phyloP scores from a whole-genome alignment of 306 rosid genomes.

The Clitoria ternatea region DNA sequence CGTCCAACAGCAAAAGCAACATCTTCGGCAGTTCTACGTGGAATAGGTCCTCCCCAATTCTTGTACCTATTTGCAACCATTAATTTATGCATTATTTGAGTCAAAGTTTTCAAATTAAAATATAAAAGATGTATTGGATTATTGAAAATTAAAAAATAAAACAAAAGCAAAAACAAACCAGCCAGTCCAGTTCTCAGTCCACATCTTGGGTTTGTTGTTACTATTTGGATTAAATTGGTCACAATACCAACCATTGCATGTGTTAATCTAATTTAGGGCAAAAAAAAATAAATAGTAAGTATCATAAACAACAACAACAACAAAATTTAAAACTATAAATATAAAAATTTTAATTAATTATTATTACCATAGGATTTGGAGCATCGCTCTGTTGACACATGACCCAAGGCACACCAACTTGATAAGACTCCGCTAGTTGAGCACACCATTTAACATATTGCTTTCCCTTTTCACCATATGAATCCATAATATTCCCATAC shows the following conservation, averaged over 20 bases:
- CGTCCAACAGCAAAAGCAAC: constrained; percentile 37
- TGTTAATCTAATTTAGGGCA: constrained; percentile 6
- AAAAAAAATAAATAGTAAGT: not conserved
- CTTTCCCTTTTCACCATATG: constrained; percentile 26
- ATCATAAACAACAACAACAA: not conserved
- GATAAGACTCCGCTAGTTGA: constrained; percentile 23
- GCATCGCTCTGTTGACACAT: constrained; percentile 38
- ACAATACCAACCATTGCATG: constrained; percentile 26
- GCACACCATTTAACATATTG: constrained; percentile 40
- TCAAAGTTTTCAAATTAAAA: not conserved
- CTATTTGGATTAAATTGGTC: constrained; percentile 18
- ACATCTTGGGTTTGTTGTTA: constrained; percentile 5
- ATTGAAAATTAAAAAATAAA: not conserved
- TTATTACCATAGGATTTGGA: constrained; percentile 33
- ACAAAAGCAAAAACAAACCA: not conserved
- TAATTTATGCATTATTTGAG: not conserved
- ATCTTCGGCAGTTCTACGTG: constrained; percentile 42
- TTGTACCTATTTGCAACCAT: constrained; percentile 23
- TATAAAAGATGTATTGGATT: not conserved
- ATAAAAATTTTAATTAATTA: not conserved
- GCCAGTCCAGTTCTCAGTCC: constrained; percentile 17
- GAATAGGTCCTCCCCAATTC: constrained; percentile 31
- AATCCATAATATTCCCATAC: constrained; percentile 32
- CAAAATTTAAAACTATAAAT: not conserved
- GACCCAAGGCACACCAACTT: constrained; percentile 37